Evolutionary conservation across 441 rosid species (phyloP).

Genomic region (Erodium trifolium): DNA sequence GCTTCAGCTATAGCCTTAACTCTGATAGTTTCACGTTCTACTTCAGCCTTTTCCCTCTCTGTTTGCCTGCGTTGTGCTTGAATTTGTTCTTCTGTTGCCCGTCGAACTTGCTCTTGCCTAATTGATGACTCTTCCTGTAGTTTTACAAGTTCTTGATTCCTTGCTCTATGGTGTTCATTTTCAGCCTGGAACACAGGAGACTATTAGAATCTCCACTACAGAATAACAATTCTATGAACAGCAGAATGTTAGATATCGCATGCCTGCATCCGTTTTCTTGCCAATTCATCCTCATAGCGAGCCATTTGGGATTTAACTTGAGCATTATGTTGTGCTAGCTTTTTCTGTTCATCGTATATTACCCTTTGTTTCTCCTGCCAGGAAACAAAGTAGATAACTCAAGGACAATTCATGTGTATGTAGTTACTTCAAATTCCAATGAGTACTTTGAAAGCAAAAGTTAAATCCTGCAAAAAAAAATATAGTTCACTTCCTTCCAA

Average conservation of each 20-base stretch:
- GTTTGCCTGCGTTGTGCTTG: slow-evolving; percentile 89
- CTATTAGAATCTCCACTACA: slow-evolving; percentile 15
- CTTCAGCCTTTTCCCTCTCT: slow-evolving; percentile 92
- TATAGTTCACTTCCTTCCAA: not conserved
- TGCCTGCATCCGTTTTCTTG: slow-evolving; percentile 99
- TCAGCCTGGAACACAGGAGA: slow-evolving; percentile 51
- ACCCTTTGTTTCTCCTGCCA: slow-evolving; percentile 90
- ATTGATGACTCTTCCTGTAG: slow-evolving; percentile 87
- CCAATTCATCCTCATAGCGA: slow-evolving; percentile 84
- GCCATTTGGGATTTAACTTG: slow-evolving; percentile 95
- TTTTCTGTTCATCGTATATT: slow-evolving; percentile 82
- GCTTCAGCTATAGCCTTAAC: slow-evolving; percentile 13
- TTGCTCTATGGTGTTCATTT: slow-evolving; percentile 71
- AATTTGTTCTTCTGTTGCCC: slow-evolving; percentile 94
- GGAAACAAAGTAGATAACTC: slow-evolving; percentile 9
- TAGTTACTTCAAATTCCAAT: not conserved
- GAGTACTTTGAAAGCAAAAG: slow-evolving; percentile 2
- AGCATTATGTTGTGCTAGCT: slow-evolving; percentile 81
- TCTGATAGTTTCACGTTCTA: slow-evolving; percentile 58
- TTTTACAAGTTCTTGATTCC: slow-evolving; percentile 92
- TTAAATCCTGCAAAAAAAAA: not conserved
- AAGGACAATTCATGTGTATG: slow-evolving; percentile 7
- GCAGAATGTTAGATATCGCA: slow-evolving; percentile 18
- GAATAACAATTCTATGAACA: slow-evolving; percentile 8
- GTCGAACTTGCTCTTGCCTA: slow-evolving; percentile 87